Base-by-base conservation (phyloP, 495 filamentous ascomycete genomes). In the Neurospora tetraspora region DNA sequence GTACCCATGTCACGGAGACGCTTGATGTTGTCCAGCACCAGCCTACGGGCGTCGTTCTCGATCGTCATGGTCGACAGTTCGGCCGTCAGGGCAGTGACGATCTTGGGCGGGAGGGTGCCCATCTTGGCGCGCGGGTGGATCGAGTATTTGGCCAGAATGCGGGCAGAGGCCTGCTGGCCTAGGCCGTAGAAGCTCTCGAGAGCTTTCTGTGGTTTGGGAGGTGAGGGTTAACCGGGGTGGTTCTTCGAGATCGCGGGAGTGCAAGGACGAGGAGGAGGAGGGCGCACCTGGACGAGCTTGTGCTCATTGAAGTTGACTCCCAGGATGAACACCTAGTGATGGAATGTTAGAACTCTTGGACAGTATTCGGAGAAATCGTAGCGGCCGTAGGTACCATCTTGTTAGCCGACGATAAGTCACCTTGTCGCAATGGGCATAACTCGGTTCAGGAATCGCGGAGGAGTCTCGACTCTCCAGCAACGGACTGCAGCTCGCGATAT, bases 61-160 rank as follows among this genome's bases (percentile, higher is more conserved):
- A 97, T 93, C 53, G 91, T 96, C 94, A 99, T 94, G 12, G 89
- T 90, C 8, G 94, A 92, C 45, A 99, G 85, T 77, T 94, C 92
- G 53, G 90, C 89, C n/a, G 89, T 93, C 71, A 99, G 85, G 68
- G 92, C 90, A 23, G 91, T 88, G 73, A 96, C 83, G 73, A 91
- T 92, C 78, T 92, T 89, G 73, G 88, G 88, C 70, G 85, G 83
- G 11, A 99, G 83, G 4, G 87, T 84, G 78, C 91, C 90, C 71
- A 98, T 85, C 78, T 88, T 89, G 73, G 93, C 93, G 59, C 86
- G 90, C 27, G 91, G 89, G 82, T 97, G 92, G 81, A 99, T 96
- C 78, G 89, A 88, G 82, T 92, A 90, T 77, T 92, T 94, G 75
- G 96, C 92, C 77, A 98, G 89, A 72, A 99, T 88, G 71, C 90